Evolutionary conservation across 1,139 yeast species (phyloP), one percentile per base, ranked within the genome.

Genomic region (Kazachstania sp.): DNA sequence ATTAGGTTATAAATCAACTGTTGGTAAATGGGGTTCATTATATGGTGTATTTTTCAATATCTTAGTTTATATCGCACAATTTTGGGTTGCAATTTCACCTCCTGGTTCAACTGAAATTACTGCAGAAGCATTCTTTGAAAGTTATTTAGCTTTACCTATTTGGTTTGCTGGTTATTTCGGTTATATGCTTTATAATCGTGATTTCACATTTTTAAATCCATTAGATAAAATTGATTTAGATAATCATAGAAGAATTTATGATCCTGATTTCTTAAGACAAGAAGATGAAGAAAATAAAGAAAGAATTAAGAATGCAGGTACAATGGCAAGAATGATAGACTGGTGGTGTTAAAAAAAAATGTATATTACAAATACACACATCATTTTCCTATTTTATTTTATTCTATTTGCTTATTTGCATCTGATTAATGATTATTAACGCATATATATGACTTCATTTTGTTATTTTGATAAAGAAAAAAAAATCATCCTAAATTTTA

Each of bases 21-120:
- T 79, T 45, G 96, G 96, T 52, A 63, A 77, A 20, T 59, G 63
- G 56, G 96, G 95, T 45, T 86, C 95, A 2, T 67, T 65, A 55
- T 76, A 75, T 58, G 95, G 95, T 41, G 65, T 79, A 15, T 47
- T 69, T 16, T 67, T 87, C 56, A 83, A 83, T 64, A 54, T 76
- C 40, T 70, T 83, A 54, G 83, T 87, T 48, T 71, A 88, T 52
- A 68, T 81, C 51, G 88, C 92, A 29, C 95, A 86, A 71, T 82
- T 85, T 68, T 83, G 90, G 88, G 74, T 82, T 45, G 88, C 92
- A 3, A 66, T 85, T 46, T 81, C 71, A 67, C 95, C 95, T 49
- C 64, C 83, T 48, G 54, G 55, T 34, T 54, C 51, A 23, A 77
- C 70, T 13, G 50, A 58, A 37, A 73, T 81, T 45, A 69, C 67